Percentiles rank a stretch among this genome's conserved stretches.
phyloP scores from a whole-genome alignment of 768 basidiomycete species.

The Lactarius sanguifluus region DNA sequence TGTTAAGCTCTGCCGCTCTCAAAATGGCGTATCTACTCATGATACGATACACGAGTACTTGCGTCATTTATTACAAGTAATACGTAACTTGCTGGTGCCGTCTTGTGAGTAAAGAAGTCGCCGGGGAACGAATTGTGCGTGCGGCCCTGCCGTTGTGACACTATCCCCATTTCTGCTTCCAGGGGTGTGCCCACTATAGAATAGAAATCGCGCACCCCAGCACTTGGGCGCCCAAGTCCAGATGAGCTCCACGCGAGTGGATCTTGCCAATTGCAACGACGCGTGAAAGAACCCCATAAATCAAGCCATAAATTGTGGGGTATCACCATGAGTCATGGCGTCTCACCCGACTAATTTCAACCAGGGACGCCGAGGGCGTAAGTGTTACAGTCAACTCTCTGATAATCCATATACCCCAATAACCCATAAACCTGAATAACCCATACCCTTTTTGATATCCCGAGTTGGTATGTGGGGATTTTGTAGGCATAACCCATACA shows the following conservation, averaged over 20 bases:
- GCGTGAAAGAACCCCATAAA: too few relatives aligned
- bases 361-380: too few relatives aligned
- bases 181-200: not conserved
- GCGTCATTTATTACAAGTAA: not conserved
- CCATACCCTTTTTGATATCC: too few relatives aligned
- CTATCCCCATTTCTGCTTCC: not conserved
- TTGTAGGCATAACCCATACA: too few relatives aligned
- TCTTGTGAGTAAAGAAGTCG: not conserved
- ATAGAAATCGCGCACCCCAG: not conserved
- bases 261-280: not conserved
- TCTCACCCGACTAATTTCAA: too few relatives aligned
- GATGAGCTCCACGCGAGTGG: not conserved
- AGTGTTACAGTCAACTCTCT: too few relatives aligned
- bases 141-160: not conserved
- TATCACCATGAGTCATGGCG: too few relatives aligned
- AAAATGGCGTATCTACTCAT: conserved; percentile 68
- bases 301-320: too few relatives aligned
- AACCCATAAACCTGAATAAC: too few relatives aligned
- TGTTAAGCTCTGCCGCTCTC: conserved; percentile 60
- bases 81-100: not conserved
- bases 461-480: too few relatives aligned
- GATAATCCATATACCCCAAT: too few relatives aligned
- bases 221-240: not conserved
- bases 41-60: not conserved
- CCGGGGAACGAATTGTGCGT: not conserved